These are phyloP conservation scores for Ophiocordyceps camponoti-rufipedis DNA, from an alignment of 2,329 filamentous ascomycete species.

Conservation along the genomic window DNA sequence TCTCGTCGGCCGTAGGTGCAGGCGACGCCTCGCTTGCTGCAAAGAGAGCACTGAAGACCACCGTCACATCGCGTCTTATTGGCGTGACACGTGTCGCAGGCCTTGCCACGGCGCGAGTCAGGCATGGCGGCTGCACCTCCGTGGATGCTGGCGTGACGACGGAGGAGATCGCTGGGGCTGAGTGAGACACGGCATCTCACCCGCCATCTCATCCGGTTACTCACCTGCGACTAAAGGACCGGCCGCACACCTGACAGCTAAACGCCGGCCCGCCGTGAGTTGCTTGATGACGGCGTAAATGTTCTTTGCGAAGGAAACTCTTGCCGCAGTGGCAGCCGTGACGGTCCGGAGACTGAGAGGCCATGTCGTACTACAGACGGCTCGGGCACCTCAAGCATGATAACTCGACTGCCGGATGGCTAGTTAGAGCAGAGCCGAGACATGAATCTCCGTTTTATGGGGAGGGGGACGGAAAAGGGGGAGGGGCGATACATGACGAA, in stretches of 20 bases:
- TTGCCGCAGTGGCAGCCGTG: conserved; percentile 21
- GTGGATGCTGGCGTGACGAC: conserved; percentile 18
- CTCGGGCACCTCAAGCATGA: background rate
- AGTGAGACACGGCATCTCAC: background rate
- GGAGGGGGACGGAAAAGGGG: background rate
- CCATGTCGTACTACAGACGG: conserved; percentile 1
- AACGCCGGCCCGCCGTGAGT: conserved; percentile 17
- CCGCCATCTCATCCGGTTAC: conserved; percentile 2
- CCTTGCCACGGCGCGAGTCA: conserved; percentile 16
- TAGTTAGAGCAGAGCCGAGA: background rate
- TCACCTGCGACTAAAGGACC: conserved; percentile 20
- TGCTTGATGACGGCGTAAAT: conserved; percentile 20
- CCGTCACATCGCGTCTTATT: conserved; percentile 27
- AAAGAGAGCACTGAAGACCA: conserved; percentile 18
- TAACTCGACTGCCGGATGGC: background rate
- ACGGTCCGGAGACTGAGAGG: conserved; percentile 6
- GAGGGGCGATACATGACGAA: background rate
- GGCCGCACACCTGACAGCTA: conserved; percentile 16
- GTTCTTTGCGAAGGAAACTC: conserved; percentile 21
- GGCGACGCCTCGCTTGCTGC: conserved; percentile 17
- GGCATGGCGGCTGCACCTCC: conserved; percentile 11
- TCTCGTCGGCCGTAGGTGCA: conserved; percentile 17
- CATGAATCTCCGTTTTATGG: background rate
- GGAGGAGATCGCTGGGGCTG: conserved; percentile 16
- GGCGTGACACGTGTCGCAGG: conserved; percentile 24